These are phyloP conservation scores for Ophiostoma montium DNA, from an alignment of 2,329 filamentous ascomycete genomes.

Conservation along the genomic window DNA sequence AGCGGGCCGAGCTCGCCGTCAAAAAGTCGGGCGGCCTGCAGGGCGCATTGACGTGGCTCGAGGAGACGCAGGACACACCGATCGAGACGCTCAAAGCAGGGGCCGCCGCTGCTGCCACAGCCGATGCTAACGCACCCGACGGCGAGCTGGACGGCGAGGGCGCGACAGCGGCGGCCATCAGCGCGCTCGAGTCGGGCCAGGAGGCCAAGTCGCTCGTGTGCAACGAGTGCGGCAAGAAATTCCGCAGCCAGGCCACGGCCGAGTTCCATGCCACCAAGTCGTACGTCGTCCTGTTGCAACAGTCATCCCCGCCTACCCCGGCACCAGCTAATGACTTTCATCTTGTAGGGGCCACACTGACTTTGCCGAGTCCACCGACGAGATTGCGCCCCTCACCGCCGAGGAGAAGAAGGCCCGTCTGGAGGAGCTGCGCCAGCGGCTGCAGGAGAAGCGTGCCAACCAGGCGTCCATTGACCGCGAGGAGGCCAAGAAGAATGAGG, in stretches of 20 bases:
- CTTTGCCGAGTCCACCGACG: constrained; percentile 87
- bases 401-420: constrained; percentile 79
- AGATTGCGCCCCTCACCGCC: constrained; percentile 78
- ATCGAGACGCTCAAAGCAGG: constrained; percentile 58
- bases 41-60: constrained; percentile 86
- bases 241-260: constrained; percentile 66
- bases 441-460: constrained; percentile 56
- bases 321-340: no score
- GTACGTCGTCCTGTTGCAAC: constrained; percentile 24
- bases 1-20: constrained; percentile 69
- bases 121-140: constrained; percentile 7
- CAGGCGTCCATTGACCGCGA: constrained; percentile 62
- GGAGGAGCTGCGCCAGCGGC: constrained; percentile 55
- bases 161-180: constrained; percentile 36
- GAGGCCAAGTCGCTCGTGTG: constrained; percentile 72
- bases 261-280: constrained; percentile 87
- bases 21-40: constrained; percentile 72
- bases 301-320: no score
- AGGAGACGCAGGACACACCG: constrained; percentile 76
- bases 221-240: constrained; percentile 89
- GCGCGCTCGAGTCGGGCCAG: constrained; percentile 55
- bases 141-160: constrained; percentile 24
- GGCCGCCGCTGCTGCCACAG: background rate
- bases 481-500: constrained; percentile 75
- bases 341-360: constrained; percentile 59